Conservation (phyloP, 208 protist genomes). For the Leishmania amazonensis region DNA sequence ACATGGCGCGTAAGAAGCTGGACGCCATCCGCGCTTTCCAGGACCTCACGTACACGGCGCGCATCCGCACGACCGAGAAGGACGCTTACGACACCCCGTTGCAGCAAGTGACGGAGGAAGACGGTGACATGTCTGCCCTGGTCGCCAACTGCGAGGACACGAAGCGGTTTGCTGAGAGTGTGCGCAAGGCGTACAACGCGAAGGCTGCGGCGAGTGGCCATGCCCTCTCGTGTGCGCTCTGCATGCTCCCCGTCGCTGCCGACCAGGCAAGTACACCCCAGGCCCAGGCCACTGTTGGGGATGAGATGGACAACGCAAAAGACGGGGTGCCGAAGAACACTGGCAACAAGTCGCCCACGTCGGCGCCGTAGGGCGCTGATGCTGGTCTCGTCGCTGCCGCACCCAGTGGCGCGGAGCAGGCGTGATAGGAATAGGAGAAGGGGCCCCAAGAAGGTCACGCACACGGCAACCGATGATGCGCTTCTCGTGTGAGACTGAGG, state of each 20-base stretch:
- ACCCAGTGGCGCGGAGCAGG: background rate
- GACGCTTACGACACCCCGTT: conserved; percentile 31
- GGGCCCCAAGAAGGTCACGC: conserved; percentile 15
- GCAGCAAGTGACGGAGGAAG: conserved; percentile 32
- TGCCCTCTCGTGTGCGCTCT: conserved; percentile 9
- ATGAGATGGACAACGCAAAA: background rate
- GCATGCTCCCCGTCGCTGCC: conserved; percentile 11
- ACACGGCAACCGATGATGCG: conserved; percentile 16
- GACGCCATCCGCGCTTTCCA: conserved; percentile 45
- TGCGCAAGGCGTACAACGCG: conserved; percentile 54
- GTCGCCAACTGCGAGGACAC: conserved; percentile 29
- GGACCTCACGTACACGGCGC: conserved; percentile 50
- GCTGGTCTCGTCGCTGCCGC: background rate
- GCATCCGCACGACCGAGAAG: conserved; percentile 54
- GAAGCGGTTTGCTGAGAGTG: conserved; percentile 24
- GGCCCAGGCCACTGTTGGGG: background rate
- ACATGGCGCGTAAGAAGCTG: conserved; percentile 58
- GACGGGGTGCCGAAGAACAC: background rate
- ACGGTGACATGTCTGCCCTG: conserved; percentile 38
- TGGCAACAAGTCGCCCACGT: background rate
- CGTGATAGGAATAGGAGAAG: conserved; percentile 5
- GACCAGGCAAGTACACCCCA: conserved; percentile 13
- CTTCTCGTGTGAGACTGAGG: background rate
- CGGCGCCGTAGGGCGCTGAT: background rate
- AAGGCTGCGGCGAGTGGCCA: conserved; percentile 33